Evolutionary conservation across 129 eudicot genomes (phyloP).

Genomic region (Artemisia tridentata): DNA sequence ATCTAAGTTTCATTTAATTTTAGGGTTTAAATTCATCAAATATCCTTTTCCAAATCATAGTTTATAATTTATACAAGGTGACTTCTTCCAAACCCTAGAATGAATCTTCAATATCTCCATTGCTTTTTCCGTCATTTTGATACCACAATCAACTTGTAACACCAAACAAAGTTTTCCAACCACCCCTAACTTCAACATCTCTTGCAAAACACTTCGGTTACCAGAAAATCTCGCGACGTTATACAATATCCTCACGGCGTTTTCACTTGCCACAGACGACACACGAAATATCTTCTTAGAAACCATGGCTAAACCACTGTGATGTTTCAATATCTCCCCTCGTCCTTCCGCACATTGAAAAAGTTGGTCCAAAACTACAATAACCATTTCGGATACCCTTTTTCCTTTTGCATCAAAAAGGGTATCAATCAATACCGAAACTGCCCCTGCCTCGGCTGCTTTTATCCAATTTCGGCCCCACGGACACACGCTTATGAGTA

Average conservation of each 20-base stretch:
- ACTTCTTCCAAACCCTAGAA: constrained; percentile 60
- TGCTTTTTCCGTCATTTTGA: constrained; percentile 59
- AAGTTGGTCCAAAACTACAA: constrained; percentile 38
- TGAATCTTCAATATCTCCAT: constrained; percentile 54
- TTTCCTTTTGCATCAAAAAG: constrained; percentile 43
- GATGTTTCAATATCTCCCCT: constrained; percentile 51
- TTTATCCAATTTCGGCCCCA: constrained; percentile 62
- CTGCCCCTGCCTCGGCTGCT: constrained; percentile 51
- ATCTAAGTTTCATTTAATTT: not conserved
- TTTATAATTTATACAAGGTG: constrained; percentile 43
- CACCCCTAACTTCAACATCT: constrained; percentile 64
- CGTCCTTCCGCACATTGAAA: constrained; percentile 77
- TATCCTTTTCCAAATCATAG: not conserved
- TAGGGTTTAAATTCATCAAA: not conserved
- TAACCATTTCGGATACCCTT: constrained; percentile 44
- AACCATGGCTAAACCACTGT: constrained; percentile 62
- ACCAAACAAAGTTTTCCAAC: constrained; percentile 54
- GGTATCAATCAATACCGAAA: constrained; percentile 36
- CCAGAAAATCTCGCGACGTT: constrained; percentile 46
- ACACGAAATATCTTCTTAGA: constrained; percentile 70
- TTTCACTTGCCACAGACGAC: constrained; percentile 49
- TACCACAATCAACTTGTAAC: constrained; percentile 60
- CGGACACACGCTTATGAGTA: constrained; percentile 38
- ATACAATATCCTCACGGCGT: constrained; percentile 51
- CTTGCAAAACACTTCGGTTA: constrained; percentile 39